These are phyloP conservation scores for Aristolochia californica DNA, from an alignment of 164 flowering plant genomes.

Conservation along the genomic window DNA sequence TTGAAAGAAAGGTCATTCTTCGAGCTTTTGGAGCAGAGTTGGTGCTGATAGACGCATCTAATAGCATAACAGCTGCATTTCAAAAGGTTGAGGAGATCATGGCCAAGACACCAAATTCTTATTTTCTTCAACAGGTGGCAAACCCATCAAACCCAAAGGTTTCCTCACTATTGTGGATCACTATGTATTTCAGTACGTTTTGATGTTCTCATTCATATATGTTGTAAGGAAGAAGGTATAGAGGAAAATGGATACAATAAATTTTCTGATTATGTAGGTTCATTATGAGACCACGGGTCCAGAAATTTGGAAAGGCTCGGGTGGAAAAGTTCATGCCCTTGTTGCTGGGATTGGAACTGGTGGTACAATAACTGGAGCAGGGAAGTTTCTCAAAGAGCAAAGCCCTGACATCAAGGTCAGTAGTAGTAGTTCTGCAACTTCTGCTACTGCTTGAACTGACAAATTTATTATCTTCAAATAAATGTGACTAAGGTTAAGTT, in stretches of 20 bases:
- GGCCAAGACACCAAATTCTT: conserved; percentile 35
- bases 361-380: conserved; percentile 69
- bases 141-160: conserved; percentile 57
- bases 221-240: no score
- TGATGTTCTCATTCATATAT: not conserved
- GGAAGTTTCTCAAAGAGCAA: conserved; percentile 61
- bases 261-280: conserved; percentile 31
- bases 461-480: no score
- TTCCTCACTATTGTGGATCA: conserved; percentile 6
- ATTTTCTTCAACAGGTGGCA: conserved; percentile 41
- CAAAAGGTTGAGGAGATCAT: conserved; percentile 72
- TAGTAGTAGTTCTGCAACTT: no score
- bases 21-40: conserved; percentile 78
- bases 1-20: conserved; percentile 45
- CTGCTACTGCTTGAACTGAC: no score
- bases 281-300: conserved; percentile 83
- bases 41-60: conserved; percentile 58
- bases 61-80: conserved; percentile 64
- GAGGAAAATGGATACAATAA: no score
- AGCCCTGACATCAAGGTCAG: conserved; percentile 52
- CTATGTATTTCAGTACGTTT: conserved; percentile 44
- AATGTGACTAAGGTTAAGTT: no score
- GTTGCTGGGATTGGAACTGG: conserved; percentile 82
- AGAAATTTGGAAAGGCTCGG: conserved; percentile 84
- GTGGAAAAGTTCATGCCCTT: conserved; percentile 58